Evolutionary conservation across 2,329 filamentous ascomycete genomes (phyloP), one percentile per base, ranked within the genome.

Genomic region (Neurospora sp.): DNA sequence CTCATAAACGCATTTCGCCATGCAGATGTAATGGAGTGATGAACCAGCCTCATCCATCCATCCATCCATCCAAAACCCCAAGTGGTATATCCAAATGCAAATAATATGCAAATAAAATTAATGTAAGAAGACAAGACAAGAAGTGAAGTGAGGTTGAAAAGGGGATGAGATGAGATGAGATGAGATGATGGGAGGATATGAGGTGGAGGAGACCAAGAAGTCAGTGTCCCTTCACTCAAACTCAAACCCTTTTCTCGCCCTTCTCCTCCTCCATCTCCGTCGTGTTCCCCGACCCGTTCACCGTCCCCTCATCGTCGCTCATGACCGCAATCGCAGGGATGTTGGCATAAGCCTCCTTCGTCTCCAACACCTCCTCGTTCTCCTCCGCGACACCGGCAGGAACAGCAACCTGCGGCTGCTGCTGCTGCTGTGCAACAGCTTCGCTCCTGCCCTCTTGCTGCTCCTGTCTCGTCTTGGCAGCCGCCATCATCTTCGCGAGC

Each of bases 401-500:
- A 5, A 62, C 52, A 62, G 52, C 52, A 62, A 62, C 52, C 23
- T 28, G 52, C 12, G 52, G 28, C 52, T 62, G 52, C 52, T 62
- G 52, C 52, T 62, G 52, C 52, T 62, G 52, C 28, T 33, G 52
- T 17, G 6, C 4, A n/a, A 6, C 19, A 23, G 46, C 46, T 28
- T 19, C 46, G 19, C 46, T 33, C 12, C 12, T 62, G 28, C 28
- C 52, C 12, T 70, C 62, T 17, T 33, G 36, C 41, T 62, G 40
- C 33, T 67, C 52, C 36, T 38, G 23, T 28, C 66, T 43, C 1
- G 69, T 40, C 43, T 37, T 67, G 41, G 41, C 28, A 62, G 62
- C 70, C 2, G 41, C 52, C 66, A 68, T 68, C 79, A 84, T 83
- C 72, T 77, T 77, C 72, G 80, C 78, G 79, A 91, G 83, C 71